Conservation (phyloP, 805 yeast genomes). For the Lipomyces yamadae region DNA sequence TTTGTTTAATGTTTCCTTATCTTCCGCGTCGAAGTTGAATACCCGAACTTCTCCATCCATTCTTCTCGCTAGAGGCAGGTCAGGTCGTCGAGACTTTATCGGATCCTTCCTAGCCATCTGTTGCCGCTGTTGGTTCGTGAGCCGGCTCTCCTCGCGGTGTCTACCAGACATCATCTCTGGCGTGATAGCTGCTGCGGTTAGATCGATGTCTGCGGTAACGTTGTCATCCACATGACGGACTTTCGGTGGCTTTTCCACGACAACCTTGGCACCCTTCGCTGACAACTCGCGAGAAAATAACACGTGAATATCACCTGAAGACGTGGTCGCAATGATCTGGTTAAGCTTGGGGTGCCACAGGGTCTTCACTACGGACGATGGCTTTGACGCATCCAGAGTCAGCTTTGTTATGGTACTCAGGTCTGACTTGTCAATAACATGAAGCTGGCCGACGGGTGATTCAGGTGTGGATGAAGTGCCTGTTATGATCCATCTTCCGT, state of each 20-base stretch:
- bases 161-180: constrained; percentile 10
- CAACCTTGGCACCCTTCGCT: constrained; percentile 42
- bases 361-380: constrained; percentile 31
- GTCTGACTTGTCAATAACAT: constrained; percentile 43
- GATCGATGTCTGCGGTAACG: constrained; percentile 41
- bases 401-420: constrained; percentile 38
- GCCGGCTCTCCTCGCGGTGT: constrained; percentile 15
- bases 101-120: constrained; percentile 26
- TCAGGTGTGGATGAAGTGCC: constrained; percentile 37
- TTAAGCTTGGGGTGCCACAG: constrained; percentile 43
- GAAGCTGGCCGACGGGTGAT: constrained; percentile 30
- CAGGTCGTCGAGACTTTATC: constrained; percentile 33
- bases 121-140: constrained; percentile 21
- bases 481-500: constrained; percentile 39
- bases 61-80: constrained; percentile 34
- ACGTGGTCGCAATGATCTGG: constrained; percentile 44
- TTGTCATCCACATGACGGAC: constrained; percentile 45
- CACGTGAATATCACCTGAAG: constrained; percentile 41
- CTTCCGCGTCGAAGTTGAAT: constrained; percentile 18
- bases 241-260: constrained; percentile 41
- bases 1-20: constrained; percentile 17
- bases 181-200: constrained; percentile 39
- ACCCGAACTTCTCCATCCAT: constrained; percentile 33
- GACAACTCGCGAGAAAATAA: constrained; percentile 43
- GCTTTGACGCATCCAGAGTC: constrained; percentile 17